Conservation (phyloP, 768 basidiomycete genomes). For the Pholiota conissans region DNA sequence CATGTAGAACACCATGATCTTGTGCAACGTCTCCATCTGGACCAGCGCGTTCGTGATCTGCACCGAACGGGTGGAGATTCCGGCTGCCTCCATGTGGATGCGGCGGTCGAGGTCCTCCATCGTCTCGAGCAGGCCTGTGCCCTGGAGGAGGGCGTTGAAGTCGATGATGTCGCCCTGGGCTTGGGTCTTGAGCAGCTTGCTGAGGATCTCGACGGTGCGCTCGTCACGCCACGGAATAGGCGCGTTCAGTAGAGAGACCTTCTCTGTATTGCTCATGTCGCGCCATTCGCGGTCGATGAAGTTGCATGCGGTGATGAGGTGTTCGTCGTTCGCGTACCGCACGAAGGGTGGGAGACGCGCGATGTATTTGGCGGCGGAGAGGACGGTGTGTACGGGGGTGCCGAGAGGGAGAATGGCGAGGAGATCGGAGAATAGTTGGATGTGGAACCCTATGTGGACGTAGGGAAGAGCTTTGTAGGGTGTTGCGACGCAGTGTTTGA, state of each 20-base stretch:
- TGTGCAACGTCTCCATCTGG: conserved; percentile 74
- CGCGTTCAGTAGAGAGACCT: conserved; percentile 44
- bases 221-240: conserved; percentile 56
- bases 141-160: conserved; percentile 34
- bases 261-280: conserved; percentile 40
- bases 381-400: conserved; percentile 40
- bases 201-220: conserved; percentile 30
- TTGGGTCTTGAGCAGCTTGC: conserved; percentile 44
- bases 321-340: conserved; percentile 29
- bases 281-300: conserved; percentile 39
- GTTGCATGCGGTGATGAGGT: conserved; percentile 29
- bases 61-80: not conserved
- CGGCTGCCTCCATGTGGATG: conserved; percentile 1
- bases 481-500: conserved; percentile 54
- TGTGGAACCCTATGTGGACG: conserved; percentile 44
- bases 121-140: conserved; percentile 35
- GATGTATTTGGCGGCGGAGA: conserved; percentile 50
- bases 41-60: conserved; percentile 18
- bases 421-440: conserved; percentile 16
- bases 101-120: conserved; percentile 37
- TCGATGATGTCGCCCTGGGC: conserved; percentile 39
- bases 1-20: conserved; percentile 72
- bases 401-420: conserved; percentile 41
- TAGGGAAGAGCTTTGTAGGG: conserved; percentile 49
- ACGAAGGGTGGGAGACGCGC: conserved; percentile 43